Base-by-base conservation (phyloP, 2,329 filamentous ascomycete genomes). In the Domatiomyces globalis region DNA sequence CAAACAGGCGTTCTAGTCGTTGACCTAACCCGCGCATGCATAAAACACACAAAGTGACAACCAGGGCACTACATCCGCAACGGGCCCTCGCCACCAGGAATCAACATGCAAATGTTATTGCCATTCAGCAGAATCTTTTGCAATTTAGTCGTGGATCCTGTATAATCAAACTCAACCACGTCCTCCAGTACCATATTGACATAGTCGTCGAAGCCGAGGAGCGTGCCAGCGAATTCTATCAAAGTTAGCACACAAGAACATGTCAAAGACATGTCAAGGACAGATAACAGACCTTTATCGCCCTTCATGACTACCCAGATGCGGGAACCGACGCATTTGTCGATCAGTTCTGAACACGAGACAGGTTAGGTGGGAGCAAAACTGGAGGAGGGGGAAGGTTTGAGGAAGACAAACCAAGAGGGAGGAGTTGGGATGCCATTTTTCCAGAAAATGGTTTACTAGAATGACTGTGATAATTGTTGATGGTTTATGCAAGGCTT, bases 291-390 rank as follows among this genome's bases (percentile, higher is more conserved):
- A 94, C 92, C 92, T 75, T 95, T 96, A 67, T 96, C 92, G 60
- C 89, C 87, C 72, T 98, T 98, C 92, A 98, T 98, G 63, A 98
- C 81, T 57, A 98, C 89, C 89, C 90, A 95, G 69, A 98, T 96
- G 63, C 84, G 85, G 50, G 89, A 96, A 56, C 92, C 92, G 59
- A 98, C 89, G 67, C 92, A 98, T 71, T 95, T 95, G 75, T 98
- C 92, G 69, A 98, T 96, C 66, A 98, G 81, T 71, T 98, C 92
- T 95, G 64, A 57, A 12, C 15, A 12, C 45, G 55, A 66, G 58
- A 65, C 61, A 51, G 49, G 47, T 42, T 48, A 20, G n/a, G 43
- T 53, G 33, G 29, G 45, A 46, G 25, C 52, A 53, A 10, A 49
- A 49, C 19, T 47, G 25, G 17, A 12, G 18, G 42, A 18, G n/a